Evolutionary conservation across 257 asterid species (phyloP).

Genomic region (Rauvolfia tetraphylla): DNA sequence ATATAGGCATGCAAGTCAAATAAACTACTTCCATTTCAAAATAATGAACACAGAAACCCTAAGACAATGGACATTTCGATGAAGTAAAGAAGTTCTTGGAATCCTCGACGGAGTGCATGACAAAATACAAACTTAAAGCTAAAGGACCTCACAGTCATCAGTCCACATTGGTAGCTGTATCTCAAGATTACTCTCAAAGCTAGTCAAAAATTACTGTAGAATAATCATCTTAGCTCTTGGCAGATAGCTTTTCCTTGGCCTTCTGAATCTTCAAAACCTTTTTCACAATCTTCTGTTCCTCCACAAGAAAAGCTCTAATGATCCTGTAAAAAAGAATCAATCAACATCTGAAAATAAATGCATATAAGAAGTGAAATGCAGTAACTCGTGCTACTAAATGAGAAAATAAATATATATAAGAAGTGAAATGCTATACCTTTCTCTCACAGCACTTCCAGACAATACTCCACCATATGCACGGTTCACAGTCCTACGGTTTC

Average conservation of each 20-base stretch:
- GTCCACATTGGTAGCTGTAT: background rate
- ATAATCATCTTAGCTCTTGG: slow-evolving; percentile 39
- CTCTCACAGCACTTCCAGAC: slow-evolving; percentile 75
- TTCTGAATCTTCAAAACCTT: slow-evolving; percentile 83
- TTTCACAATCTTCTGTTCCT: slow-evolving; percentile 77
- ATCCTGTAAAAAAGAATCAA: slow-evolving; percentile 32
- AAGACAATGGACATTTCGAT: background rate
- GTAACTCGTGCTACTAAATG: too few relatives aligned
- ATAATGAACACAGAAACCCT: background rate
- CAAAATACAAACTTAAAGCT: background rate
- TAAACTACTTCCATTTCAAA: background rate
- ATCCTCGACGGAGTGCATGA: background rate
- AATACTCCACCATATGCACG: slow-evolving; percentile 80
- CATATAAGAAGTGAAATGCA: background rate
- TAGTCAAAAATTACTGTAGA: background rate
- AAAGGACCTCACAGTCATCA: background rate
- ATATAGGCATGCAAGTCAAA: background rate
- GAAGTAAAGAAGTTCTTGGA: background rate
- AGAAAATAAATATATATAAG: background rate
- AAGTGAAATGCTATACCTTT: slow-evolving; percentile 35
- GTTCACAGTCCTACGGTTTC: slow-evolving; percentile 68
- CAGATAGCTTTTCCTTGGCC: slow-evolving; percentile 61
- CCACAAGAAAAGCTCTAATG: slow-evolving; percentile 74
- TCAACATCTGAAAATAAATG: background rate
- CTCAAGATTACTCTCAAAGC: slow-evolving; percentile 6